phyloP scores from a whole-genome alignment of 768 basidiomycete species.

The Astraeus odoratus region DNA sequence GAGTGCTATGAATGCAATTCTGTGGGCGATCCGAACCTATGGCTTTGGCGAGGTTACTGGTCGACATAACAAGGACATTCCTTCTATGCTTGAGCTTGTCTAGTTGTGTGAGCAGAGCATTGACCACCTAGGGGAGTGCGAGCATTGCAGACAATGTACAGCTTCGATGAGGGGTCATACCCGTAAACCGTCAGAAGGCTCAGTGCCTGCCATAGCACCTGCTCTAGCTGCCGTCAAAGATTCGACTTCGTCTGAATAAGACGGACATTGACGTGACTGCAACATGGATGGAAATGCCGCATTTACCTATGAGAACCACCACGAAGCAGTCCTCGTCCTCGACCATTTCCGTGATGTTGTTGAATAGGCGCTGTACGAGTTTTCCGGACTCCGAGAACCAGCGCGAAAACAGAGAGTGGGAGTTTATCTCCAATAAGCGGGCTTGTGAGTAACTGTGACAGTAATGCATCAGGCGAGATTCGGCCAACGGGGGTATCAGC shows the following conservation, averaged over 20 bases:
- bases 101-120: slow-evolving; percentile 92
- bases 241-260: slow-evolving; percentile 82
- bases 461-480: neutral
- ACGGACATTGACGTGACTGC: slow-evolving; percentile 4
- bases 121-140: slow-evolving; percentile 67
- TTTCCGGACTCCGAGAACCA: slow-evolving; percentile 99
- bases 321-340: slow-evolving; percentile 91
- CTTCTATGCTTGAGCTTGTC: slow-evolving; percentile 91
- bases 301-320: slow-evolving; percentile 83
- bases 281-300: neutral
- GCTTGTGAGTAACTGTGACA: slow-evolving; percentile 69
- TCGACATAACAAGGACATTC: slow-evolving; percentile 94
- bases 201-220: slow-evolving; percentile 90
- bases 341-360: slow-evolving; percentile 80
- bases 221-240: slow-evolving; percentile 91
- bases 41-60: slow-evolving; percentile 89
- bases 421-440: slow-evolving; percentile 93
- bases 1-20: neutral
- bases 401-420: slow-evolving; percentile 94
- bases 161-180: slow-evolving; percentile 32
- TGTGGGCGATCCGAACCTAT: slow-evolving; percentile 56
- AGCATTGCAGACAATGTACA: neutral
- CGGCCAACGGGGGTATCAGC: slow-evolving; percentile 10
- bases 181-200: slow-evolving; percentile 89
- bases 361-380: slow-evolving; percentile 90